Base-by-base conservation (phyloP, 2,329 filamentous ascomycete species). In the Hymenotorrendiella dingleyae region DNA sequence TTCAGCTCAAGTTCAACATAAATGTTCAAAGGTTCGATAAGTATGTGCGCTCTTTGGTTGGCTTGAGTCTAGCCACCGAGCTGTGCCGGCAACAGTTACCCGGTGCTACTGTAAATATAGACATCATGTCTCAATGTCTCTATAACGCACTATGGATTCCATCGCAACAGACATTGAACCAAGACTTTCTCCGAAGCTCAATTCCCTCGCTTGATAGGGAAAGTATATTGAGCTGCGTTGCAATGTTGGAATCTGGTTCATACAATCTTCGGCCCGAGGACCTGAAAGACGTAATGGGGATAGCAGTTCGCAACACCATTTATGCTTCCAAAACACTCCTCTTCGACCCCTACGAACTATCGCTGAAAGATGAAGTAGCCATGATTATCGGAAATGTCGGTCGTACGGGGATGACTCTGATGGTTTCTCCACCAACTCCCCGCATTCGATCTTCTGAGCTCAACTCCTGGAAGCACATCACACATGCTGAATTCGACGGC, bases 271-370 rank as follows among this genome's bases (percentile, higher is more conserved):
- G 40, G 10, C 46, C 54, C 3, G 16, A 14, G 5, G 12, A 14
- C 7, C 37, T 56, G 8, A 21, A 39, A 2, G 23, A 45, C 28
- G 50, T 52, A 2, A 47, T 58, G 36, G 55, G 56, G 9, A 48
- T 60, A 21, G 49, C 51, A 2, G 48, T 41, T n/a, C 49, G 46
- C 12, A 49, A 59, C 42, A 57, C 54, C 5, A 47, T 58, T 3
- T 59, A 37, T 28, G 49, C 57, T n/a, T 50, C 52, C 4, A 42
- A 42, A 2, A n/a, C 48, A 16, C 22, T 60, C n/a, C 36, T 61
- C 2, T 40, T 30, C 17, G 55, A 59, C 36, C 56, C 57, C 2
- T 11, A 17, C 12, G 37, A 48, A 6, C 9, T 19, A 3, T 16
- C 16, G 1, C n/a, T 23, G 1, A 10, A 20, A 3, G 11, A 22